Percentiles rank a stretch among this genome's conserved stretches.
Conservation (phyloP, 768 basidiomycete species). For the Hypsizygus marmoreus region DNA sequence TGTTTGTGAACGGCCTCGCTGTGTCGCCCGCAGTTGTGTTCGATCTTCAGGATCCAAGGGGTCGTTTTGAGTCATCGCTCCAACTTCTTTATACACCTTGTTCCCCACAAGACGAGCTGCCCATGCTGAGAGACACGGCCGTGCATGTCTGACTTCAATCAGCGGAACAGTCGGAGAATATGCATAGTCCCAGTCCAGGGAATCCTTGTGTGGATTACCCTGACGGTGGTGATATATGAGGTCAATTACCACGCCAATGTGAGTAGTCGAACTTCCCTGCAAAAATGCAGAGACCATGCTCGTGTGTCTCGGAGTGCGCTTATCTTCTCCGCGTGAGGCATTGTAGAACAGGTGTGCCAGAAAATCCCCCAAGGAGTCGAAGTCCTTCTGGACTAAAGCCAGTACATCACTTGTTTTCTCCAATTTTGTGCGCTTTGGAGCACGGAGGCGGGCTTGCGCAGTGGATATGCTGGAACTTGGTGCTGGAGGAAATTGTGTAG, state of each 20-base stretch:
- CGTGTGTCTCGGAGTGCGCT: background rate
- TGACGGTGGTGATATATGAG: conserved; percentile 19
- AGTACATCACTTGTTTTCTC: conserved; percentile 1
- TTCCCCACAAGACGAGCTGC: background rate
- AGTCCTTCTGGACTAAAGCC: background rate
- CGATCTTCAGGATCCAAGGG: background rate
- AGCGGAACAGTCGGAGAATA: conserved; percentile 2
- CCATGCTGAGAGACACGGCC: conserved; percentile 3
- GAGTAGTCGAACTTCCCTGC: conserved; percentile 14
- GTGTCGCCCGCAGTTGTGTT: conserved; percentile 5
- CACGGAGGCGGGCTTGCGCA: background rate
- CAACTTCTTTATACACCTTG: conserved; percentile 1
- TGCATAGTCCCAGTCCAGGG: background rate
- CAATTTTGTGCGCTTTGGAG: conserved; percentile 4
- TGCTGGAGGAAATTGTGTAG: background rate
- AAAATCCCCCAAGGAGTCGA: background rate
- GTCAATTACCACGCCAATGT: conserved; percentile 15
- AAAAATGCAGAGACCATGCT: conserved; percentile 13
- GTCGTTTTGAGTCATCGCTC: conserved; percentile 1
- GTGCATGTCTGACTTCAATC: background rate
- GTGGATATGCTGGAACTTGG: too few relatives aligned
- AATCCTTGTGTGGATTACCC: conserved; percentile 1
- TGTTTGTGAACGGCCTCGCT: background rate
- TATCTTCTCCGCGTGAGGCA: background rate
- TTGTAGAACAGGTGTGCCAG: conserved; percentile 1